These are phyloP conservation scores for Lolium perenne DNA, from an alignment of 176 grass and related monocot species.

Conservation along the genomic window DNA sequence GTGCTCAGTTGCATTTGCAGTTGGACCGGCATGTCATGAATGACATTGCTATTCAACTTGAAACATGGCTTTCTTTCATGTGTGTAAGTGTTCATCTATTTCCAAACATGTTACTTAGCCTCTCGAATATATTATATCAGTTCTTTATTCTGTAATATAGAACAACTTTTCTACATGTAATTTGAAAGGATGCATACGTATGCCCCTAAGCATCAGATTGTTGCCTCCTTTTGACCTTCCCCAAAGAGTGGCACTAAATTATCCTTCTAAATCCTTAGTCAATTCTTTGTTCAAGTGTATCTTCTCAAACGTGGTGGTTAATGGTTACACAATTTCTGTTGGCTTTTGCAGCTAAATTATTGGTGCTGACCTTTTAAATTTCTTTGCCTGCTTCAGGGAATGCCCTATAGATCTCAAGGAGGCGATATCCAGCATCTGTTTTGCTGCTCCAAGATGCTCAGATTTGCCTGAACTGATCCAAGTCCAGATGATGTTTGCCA, in stretches of 20 bases:
- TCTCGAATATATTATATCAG: background rate
- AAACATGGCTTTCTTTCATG: background rate
- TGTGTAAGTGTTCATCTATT: background rate
- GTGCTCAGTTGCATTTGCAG: slow-evolving; percentile 24
- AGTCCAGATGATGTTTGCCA: slow-evolving; percentile 90
- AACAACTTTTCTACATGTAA: background rate
- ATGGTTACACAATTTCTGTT: background rate
- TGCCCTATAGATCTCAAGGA: slow-evolving; percentile 99
- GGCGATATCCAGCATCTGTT: slow-evolving; percentile 97
- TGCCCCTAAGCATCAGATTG: background rate
- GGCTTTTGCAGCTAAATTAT: slow-evolving; percentile 3
- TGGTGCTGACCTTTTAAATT: slow-evolving; percentile 8
- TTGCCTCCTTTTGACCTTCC: background rate
- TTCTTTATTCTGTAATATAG: slow-evolving; percentile 24
- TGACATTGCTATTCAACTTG: background rate
- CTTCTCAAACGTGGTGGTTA: background rate
- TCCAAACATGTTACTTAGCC: background rate
- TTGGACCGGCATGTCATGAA: background rate
- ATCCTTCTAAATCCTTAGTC: background rate
- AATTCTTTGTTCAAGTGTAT: background rate
- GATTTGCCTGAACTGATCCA: slow-evolving; percentile 91
- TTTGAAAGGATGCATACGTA: background rate
- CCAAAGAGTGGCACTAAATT: background rate
- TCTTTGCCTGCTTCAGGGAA: slow-evolving; percentile 61
- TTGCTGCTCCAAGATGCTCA: slow-evolving; percentile 92